A percentile compares a stretch with the other conserved stretches of the same genome.
Conservation (phyloP, 176 grass and related monocot genomes). For the Oryza officinalis region DNA sequence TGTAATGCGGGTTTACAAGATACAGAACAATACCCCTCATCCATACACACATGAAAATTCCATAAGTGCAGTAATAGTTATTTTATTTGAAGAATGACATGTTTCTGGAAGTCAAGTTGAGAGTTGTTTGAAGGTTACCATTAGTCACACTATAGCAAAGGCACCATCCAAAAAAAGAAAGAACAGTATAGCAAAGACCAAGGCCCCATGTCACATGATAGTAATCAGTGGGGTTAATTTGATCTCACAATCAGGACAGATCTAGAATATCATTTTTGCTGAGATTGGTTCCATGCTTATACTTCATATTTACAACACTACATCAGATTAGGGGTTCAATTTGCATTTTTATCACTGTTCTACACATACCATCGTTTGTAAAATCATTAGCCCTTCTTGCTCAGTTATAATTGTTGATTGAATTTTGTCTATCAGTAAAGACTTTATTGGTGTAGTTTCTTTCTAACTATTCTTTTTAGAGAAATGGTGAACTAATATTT, state of each 20-base stretch:
- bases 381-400: background rate
- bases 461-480: background rate
- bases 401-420: background rate
- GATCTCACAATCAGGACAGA: background rate
- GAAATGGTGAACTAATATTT: background rate
- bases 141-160: too few relatives aligned
- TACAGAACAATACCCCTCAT: too few relatives aligned
- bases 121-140: too few relatives aligned
- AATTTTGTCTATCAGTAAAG: background rate
- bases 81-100: too few relatives aligned
- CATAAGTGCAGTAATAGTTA: too few relatives aligned
- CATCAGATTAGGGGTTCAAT: slow-evolving; percentile 9
- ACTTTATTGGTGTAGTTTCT: slow-evolving; percentile 28
- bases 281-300: background rate
- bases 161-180: too few relatives aligned
- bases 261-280: background rate
- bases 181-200: too few relatives aligned
- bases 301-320: background rate
- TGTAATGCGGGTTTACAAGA: too few relatives aligned
- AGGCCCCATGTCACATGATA: too few relatives aligned
- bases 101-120: background rate
- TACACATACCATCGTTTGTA: background rate
- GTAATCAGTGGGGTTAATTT: background rate
- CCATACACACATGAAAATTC: too few relatives aligned
- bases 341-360: background rate